A percentile compares a stretch with the other conserved stretches of the same genome.
phyloP scores from a whole-genome alignment of 805 yeast genomes.

The Metschnikowia amazonensis region DNA sequence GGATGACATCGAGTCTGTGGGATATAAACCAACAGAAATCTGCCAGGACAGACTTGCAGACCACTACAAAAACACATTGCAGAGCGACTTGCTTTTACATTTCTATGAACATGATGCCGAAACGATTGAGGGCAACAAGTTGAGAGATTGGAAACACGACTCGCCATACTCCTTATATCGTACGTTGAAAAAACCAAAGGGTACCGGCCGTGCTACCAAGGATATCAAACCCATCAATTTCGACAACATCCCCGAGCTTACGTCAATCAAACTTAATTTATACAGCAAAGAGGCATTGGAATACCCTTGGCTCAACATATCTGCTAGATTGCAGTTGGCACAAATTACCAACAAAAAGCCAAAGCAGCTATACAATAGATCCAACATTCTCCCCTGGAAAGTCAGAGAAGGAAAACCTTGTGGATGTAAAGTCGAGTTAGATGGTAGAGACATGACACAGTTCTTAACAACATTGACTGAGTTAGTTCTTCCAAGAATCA shows the following conservation, averaged over 20 bases:
- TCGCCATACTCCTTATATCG: constrained; percentile 89
- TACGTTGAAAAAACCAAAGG: constrained; percentile 70
- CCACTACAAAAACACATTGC: constrained; percentile 69
- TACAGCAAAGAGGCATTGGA: constrained; percentile 70
- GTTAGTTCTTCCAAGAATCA: constrained; percentile 86
- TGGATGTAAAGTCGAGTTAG: constrained; percentile 80
- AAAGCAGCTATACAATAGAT: constrained; percentile 62
- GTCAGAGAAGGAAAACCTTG: constrained; percentile 83
- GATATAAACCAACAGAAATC: constrained; percentile 69
- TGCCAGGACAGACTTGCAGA: constrained; percentile 76
- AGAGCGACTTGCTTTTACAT: constrained; percentile 73
- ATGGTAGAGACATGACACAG: constrained; percentile 80
- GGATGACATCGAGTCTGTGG: constrained; percentile 76
- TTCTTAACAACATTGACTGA: constrained; percentile 85
- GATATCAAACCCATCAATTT: constrained; percentile 65
- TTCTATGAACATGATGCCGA: constrained; percentile 65
- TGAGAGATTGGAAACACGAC: constrained; percentile 79
- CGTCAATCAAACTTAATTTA: constrained; percentile 68
- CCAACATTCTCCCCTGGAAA: constrained; percentile 82
- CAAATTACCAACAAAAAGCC: constrained; percentile 95
- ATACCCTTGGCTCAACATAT: constrained; percentile 66
- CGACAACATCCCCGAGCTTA: constrained; percentile 68
- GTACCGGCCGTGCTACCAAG: constrained; percentile 69
- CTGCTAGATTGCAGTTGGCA: constrained; percentile 76
- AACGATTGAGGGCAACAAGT: constrained; percentile 59